Evolutionary conservation across 192 early-diverging fungal species (phyloP), one percentile per base, ranked within the genome.

Genomic region (Glomus cerebriforme): DNA sequence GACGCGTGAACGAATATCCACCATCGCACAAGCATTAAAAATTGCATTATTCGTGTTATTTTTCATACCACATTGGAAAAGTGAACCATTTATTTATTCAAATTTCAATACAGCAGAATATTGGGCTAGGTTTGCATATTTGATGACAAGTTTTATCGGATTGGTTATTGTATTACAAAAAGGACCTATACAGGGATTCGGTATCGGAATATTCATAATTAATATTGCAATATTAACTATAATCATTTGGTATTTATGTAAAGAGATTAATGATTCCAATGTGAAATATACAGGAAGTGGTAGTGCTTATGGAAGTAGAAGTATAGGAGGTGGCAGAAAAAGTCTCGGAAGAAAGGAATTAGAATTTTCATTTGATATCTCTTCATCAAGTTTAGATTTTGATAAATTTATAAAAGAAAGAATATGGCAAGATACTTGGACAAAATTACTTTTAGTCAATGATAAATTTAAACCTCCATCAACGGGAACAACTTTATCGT

Each of bases 381-480:
- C 86, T 49, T 88, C 87, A 73, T 72, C 83, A 26, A 79, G 77
- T 29, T 73, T 83, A 19, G 81, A 85, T 76, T 82, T 80, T 35
- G 73, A 75, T 63, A 85, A 86, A 67, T 81, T 79, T 19, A 83
- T 87, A n/a, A 86, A 82, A 75, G 58, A 79, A 29, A 84, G 91
- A 5, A 86, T 92, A 66, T 92, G 91, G 91, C 91, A 92, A 80
- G 91, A 92, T 39, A 90, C 91, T 17, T 92, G 91, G 91, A 88
- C 89, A 3, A 89, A 88, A 37, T 84, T 88, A 3, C 74, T 92
- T 31, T 79, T 92, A 24, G 87, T 84, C 13, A 86, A 86, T 76
- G 87, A 88, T 27, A 83, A 87, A 65, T 91, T 88, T 80, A 84
- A 90, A 54, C 83, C 91, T 75, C 85, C 89, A 34, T 84, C 89